Percentiles rank a stretch among this genome's conserved stretches.
These are phyloP conservation scores for Coniophora puteana DNA, from an alignment of 1,284 basidiomycete genomes.

Conservation along the genomic window DNA sequence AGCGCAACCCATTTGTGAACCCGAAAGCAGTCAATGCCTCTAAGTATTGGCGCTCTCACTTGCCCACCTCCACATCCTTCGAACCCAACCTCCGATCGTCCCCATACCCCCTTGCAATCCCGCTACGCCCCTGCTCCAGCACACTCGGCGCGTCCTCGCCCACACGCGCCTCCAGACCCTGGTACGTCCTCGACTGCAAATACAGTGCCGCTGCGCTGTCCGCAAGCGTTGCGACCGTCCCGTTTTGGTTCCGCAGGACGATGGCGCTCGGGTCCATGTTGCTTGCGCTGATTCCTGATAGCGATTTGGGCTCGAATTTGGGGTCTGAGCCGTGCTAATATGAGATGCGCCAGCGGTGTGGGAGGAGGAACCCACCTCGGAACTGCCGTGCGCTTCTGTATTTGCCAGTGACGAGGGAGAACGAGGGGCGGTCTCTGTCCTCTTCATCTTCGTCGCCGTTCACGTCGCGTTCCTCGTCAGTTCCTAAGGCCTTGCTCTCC, in stretches of 20 bases:
- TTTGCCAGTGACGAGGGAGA: slow-evolving; percentile 85
- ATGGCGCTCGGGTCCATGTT: slow-evolving; percentile 34
- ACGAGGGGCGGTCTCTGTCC: slow-evolving; percentile 69
- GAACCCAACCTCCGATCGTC: no score
- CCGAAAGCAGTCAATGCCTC: no score
- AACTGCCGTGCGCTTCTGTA: slow-evolving; percentile 79
- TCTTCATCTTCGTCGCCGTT: slow-evolving; percentile 28
- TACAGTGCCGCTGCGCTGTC: slow-evolving; percentile 80
- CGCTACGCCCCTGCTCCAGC: slow-evolving; percentile 86
- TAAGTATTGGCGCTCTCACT: no score
- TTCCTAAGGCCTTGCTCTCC: slow-evolving; percentile 20
- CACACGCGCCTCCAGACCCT: slow-evolving; percentile 78
- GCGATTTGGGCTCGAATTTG: slow-evolving; percentile 4
- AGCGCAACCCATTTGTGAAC: no score
- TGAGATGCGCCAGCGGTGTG: slow-evolving; percentile 1
- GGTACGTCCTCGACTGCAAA: slow-evolving; percentile 69
- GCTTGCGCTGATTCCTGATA: slow-evolving; percentile 5
- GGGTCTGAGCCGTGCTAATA: slow-evolving; percentile 5
- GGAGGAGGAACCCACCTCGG: slow-evolving; percentile 32
- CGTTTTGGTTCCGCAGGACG: slow-evolving; percentile 63
- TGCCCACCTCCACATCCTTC: no score
- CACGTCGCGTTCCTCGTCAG: not conserved
- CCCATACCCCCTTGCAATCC: slow-evolving; percentile 86
- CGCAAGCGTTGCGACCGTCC: slow-evolving; percentile 47
- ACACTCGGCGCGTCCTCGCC: slow-evolving; percentile 80